Evolutionary conservation across 306 rosid genomes (phyloP), one percentile per base, ranked within the genome.

Genomic region (Canavalia gladiata): DNA sequence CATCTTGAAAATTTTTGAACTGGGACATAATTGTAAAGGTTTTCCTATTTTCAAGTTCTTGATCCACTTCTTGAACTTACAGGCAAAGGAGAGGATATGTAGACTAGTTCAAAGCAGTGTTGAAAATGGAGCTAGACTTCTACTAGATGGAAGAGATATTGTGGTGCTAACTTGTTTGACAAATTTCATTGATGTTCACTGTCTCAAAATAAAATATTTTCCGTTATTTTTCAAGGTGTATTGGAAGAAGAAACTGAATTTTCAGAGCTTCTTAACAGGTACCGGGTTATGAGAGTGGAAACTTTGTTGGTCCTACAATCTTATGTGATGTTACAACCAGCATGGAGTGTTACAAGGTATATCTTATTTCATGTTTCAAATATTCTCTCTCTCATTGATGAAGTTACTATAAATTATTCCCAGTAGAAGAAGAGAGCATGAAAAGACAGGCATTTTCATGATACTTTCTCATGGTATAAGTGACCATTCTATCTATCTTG

Each of bases 331-430:
- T 90, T 63, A 84, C 94, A 87, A 77, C 86, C 75, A 72, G 78
- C 84, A 91, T 88, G 91, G 91, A 88, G 86, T 91, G 94, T 89
- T 90, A 87, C 78, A 87, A 82, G 92, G 97, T 90, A 66, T 29
- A 41, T 75, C 55, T 46, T 67, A 18, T 70, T 81, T 56, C 18
- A 10, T 62, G 79, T 41, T 72, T 68, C 25, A 67, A 56, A 6
- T 59, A 39, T 37, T 76, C 5, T 62, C 34, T 65, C 51, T 12
- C 50, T 43, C 72, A 29, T 57, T 58, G 65, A 37, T 37, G 41
- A 37, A 37, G 41, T 37, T 37, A 37, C 4, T 2, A 37, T 37
- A 37, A 28, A 7, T 72, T 39, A 63, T 63, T 74, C 72, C 51
- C 64, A 49, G 64, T 56, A 41, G 68, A 79, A 64, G 71, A 82